Base-by-base conservation (phyloP, 2,329 filamentous ascomycete genomes). In the Alternaria brassicicola region DNA sequence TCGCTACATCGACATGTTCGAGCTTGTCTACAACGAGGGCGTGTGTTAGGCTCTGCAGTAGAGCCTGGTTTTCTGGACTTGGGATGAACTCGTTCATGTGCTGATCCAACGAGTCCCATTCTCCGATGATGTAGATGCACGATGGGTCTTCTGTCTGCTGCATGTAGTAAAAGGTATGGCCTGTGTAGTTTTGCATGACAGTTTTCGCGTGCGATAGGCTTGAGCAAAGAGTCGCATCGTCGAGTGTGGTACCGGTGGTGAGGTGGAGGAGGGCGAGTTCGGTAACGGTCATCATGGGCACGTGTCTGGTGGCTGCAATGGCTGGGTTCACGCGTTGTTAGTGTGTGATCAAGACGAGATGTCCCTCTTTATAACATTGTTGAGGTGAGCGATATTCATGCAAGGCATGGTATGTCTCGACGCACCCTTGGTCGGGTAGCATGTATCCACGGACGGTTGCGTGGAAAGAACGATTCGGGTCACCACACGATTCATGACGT, bases 211-310 rank as follows among this genome's bases (percentile, higher is more conserved):
- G 59, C 15, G 57, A 52, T 4, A 83, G 72, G n/a, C 71, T 75
- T 17, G 65, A 55, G 38, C 67, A 65, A 4, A 79, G 51, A 4
- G 58, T 47, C 17, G 69, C 36, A 9, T 70, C 60, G 3, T 64
- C 38, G 41, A 64, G 23, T 17, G 65, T 61, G 36, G 63, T 65
- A 33, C 63, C 61, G 28, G 68, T 61, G 13, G 69, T 70, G 28
- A 82, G 67, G 19, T 70, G 76, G 6, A 82, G 73, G 33, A 80
- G 76, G 3, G 80, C 81, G 36, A 83, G 62, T 65, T 83, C 80
- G n/a, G 80, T 82, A 51, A 80, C 69, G 15, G 75, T 26, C 77
- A 80, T 80, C 31, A 57, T 59, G 23, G 13, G 12, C 23, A n/a
- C 33, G 33, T 17, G 17, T 42, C 30, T 21, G 21, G n/a, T 35